Conservation (phyloP, 768 basidiomycete species). For the Suillus placidus region DNA sequence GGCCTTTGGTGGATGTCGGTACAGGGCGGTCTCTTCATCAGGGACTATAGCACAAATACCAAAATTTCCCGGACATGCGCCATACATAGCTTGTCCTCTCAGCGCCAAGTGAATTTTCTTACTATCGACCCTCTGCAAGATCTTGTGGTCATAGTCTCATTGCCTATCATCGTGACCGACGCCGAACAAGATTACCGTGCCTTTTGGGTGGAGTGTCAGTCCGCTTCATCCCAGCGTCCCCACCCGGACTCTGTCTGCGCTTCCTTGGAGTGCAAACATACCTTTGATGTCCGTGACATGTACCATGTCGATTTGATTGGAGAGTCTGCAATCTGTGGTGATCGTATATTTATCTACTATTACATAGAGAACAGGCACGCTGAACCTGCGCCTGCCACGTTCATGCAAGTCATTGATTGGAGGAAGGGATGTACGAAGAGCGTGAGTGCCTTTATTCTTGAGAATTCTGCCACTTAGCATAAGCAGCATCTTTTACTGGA, state of each 20-base stretch:
- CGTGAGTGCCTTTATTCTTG: not conserved
- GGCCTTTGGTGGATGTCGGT: not conserved
- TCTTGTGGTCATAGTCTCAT: not conserved
- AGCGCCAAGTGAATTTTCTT: not conserved
- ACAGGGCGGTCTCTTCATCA: not conserved
- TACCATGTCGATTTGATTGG: not conserved
- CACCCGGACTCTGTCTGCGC: not conserved
- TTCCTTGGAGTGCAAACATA: conserved; percentile 1
- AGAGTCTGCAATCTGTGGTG: not conserved
- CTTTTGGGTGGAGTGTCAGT: not conserved
- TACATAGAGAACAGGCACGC: too few species aligned
- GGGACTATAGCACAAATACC: not conserved
- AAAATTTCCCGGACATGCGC: not conserved
- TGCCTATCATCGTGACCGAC: not conserved
- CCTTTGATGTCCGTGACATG: not conserved
- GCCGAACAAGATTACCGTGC: not conserved
- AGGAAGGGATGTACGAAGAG: not conserved
- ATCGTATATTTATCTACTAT: not conserved
- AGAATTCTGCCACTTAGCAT: not conserved
- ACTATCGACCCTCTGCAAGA: not conserved
- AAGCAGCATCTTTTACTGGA: not conserved
- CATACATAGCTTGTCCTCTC: not conserved
- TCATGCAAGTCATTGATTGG: not conserved
- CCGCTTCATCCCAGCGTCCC: not conserved
- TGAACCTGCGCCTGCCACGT: not conserved